phyloP scores from a whole-genome alignment of 345 rosid species.

The Pistacia vera region DNA sequence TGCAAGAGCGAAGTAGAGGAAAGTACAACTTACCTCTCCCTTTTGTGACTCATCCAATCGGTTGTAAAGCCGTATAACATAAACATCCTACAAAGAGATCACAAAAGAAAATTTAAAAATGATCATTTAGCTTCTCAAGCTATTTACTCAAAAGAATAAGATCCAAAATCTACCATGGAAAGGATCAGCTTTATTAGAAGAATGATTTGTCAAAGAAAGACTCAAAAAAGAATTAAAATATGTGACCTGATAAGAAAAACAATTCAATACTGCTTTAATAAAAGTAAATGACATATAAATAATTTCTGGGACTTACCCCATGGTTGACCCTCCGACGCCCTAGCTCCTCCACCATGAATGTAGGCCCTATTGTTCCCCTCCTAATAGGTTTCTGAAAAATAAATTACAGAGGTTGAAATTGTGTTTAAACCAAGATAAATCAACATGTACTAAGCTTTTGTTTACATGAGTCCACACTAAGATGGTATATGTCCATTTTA shows the following conservation, averaged over 20 bases:
- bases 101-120: constrained; percentile 20
- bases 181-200: background rate
- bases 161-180: background rate
- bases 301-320: constrained; percentile 50
- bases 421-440: too few species aligned
- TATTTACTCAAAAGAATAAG: background rate
- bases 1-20: constrained; percentile 2
- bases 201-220: constrained; percentile 2
- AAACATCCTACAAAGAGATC: constrained; percentile 64
- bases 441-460: too few species aligned
- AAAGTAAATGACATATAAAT: background rate
- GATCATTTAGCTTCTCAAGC: constrained; percentile 12
- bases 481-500: background rate
- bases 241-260: background rate
- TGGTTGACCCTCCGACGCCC: constrained; percentile 68
- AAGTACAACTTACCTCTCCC: constrained; percentile 77
- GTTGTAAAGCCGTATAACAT: constrained; percentile 69
- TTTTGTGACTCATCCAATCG: constrained; percentile 83
- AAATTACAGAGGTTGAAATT: too few species aligned
- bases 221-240: constrained; percentile 1
- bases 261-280: background rate
- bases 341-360: constrained; percentile 78
- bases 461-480: too few species aligned
- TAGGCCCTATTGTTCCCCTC: constrained; percentile 79
- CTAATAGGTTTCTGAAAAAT: constrained; percentile 72